phyloP scores from a whole-genome alignment of 2,329 filamentous ascomycete species.

The Fusarium marasasianum region DNA sequence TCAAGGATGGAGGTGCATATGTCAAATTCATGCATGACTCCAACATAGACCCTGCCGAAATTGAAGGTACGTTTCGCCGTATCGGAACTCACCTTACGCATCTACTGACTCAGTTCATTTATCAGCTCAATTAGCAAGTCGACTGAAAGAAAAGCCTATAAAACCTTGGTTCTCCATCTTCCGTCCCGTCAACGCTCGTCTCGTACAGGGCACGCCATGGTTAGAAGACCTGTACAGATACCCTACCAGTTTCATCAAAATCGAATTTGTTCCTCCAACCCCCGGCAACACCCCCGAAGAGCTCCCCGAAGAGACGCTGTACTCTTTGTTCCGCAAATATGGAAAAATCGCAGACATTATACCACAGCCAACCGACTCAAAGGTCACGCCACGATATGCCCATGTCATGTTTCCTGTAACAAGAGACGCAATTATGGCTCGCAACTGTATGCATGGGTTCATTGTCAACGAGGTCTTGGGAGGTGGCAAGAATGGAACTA shows the following conservation, averaged over 20 bases:
- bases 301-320: slow-evolving; percentile 85
- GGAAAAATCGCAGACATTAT: slow-evolving; percentile 90
- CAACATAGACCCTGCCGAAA: slow-evolving; percentile 50
- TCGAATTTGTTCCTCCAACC: slow-evolving; percentile 83
- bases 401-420: slow-evolving; percentile 79
- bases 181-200: slow-evolving; percentile 71
- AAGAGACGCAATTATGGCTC: slow-evolving; percentile 84
- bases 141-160: slow-evolving; percentile 75
- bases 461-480: slow-evolving; percentile 73
- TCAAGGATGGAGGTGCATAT: slow-evolving; percentile 93
- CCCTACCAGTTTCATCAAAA: slow-evolving; percentile 77
- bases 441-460: slow-evolving; percentile 91
- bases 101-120: background rate
- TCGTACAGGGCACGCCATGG: slow-evolving; percentile 90
- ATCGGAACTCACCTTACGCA: background rate
- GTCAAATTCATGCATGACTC: slow-evolving; percentile 77
- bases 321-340: slow-evolving; percentile 87
- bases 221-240: slow-evolving; percentile 89
- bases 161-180: slow-evolving; percentile 94
- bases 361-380: slow-evolving; percentile 85
- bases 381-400: slow-evolving; percentile 82
- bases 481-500: slow-evolving; percentile 79
- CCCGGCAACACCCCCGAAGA: slow-evolving; percentile 79
- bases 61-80: slow-evolving; percentile 51
- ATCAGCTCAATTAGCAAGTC: slow-evolving; percentile 63